Evolutionary conservation across 1,284 basidiomycete species (phyloP).

Genomic region (Paramarasmius palmivorus): DNA sequence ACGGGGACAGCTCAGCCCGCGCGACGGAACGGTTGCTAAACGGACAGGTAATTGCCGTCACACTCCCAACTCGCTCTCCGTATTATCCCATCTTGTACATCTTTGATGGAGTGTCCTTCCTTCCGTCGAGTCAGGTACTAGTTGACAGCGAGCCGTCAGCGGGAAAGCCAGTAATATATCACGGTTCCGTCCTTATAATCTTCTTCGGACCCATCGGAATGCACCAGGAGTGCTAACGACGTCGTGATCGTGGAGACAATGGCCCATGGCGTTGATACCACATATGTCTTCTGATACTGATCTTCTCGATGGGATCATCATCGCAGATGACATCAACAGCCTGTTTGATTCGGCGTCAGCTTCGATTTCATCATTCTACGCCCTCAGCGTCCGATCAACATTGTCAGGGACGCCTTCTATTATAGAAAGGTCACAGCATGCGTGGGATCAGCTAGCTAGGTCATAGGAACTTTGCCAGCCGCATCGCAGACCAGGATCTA

Average conservation of each 20-base stretch:
- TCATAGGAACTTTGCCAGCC: not conserved
- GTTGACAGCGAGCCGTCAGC: too few species aligned
- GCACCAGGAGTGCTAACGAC: constrained; percentile 1
- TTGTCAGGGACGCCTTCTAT: constrained; percentile 9
- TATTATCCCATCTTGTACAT: too few species aligned
- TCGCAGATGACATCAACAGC: not conserved
- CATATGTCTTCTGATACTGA: constrained; percentile 5
- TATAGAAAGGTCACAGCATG: constrained; percentile 7
- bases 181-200: too few species aligned
- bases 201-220: too few species aligned
- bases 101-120: too few species aligned
- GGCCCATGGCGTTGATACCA: constrained; percentile 1
- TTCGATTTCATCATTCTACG: constrained; percentile 1
- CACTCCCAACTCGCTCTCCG: too few species aligned
- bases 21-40: too few species aligned
- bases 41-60: too few species aligned
- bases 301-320: constrained; percentile 10
- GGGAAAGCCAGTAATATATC: too few species aligned
- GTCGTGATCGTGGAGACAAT: too few species aligned
- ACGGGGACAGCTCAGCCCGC: too few species aligned
- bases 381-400: constrained; percentile 8
- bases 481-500: not conserved
- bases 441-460: not conserved
- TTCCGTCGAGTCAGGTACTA: too few species aligned
- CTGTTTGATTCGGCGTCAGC: constrained; percentile 6